These are phyloP conservation scores for Sergeia podlipaevii DNA, from an alignment of 208 protist species.

Conservation along the genomic window DNA sequence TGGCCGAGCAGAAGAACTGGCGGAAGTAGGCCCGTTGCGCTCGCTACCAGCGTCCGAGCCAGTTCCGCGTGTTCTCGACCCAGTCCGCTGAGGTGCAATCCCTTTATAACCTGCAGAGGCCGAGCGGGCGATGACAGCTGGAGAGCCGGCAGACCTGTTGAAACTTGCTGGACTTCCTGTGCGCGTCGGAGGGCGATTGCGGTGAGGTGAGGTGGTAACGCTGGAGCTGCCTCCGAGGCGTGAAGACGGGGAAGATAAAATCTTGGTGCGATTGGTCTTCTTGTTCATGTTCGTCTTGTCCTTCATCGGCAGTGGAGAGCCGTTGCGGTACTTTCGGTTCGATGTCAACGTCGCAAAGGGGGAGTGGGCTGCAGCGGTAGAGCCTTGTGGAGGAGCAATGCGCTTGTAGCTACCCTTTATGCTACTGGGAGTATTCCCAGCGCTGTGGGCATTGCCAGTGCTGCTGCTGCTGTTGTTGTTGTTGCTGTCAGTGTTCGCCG, in stretches of 20 bases:
- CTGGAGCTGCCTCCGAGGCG: slow-evolving; percentile 4
- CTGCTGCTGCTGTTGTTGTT: background rate
- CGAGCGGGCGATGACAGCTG: background rate
- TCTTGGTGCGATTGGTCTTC: slow-evolving; percentile 8
- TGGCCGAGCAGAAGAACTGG: too few relatives aligned
- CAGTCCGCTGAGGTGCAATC: slow-evolving; percentile 8
- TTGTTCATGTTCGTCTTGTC: slow-evolving; percentile 25
- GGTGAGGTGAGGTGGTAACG: slow-evolving; percentile 6
- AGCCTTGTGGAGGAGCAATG: slow-evolving; percentile 25
- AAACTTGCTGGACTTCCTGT: background rate
- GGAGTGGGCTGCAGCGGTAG: slow-evolving; percentile 28
- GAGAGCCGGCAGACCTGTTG: slow-evolving; percentile 5
- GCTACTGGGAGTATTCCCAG: background rate
- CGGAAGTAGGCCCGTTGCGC: too few relatives aligned
- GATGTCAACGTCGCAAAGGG: slow-evolving; percentile 67
- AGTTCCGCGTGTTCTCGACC: too few relatives aligned
- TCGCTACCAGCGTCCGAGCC: too few relatives aligned
- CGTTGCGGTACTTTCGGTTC: slow-evolving; percentile 76
- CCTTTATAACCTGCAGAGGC: slow-evolving; percentile 9
- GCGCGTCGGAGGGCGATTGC: background rate
- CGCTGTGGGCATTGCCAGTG: slow-evolving; percentile 4
- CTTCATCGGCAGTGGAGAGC: slow-evolving; percentile 70
- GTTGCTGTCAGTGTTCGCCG: slow-evolving; percentile 11
- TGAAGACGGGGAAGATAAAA: slow-evolving; percentile 12
- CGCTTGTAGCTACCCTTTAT: slow-evolving; percentile 14